These are phyloP conservation scores for Hymenoscyphus infarciens DNA, from an alignment of 2,329 filamentous ascomycete genomes.

Conservation along the genomic window DNA sequence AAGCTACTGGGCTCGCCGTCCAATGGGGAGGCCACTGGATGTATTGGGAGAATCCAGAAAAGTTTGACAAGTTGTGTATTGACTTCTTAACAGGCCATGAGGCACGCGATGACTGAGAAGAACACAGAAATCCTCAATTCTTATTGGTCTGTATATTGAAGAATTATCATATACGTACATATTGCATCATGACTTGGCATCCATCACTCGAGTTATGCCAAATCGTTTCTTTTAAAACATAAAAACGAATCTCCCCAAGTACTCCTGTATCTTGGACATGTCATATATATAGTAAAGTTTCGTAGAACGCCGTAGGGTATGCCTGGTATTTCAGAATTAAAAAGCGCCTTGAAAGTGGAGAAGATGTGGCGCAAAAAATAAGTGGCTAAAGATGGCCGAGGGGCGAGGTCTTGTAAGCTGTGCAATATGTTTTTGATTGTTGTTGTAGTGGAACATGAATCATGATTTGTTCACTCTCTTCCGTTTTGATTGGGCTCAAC, in stretches of 20 bases:
- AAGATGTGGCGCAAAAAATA: not conserved
- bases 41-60: constrained; percentile 34
- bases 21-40: constrained; percentile 36
- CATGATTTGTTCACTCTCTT: not conserved
- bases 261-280: not conserved
- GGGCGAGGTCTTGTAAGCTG: no score
- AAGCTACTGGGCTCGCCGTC: constrained; percentile 28
- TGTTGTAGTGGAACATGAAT: not conserved
- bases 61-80: constrained; percentile 28
- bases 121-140: not conserved
- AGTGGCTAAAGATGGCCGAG: not conserved
- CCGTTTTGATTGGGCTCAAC: not conserved
- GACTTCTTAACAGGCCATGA: constrained; percentile 21
- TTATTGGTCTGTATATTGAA: not conserved
- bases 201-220: not conserved
- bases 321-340: not conserved
- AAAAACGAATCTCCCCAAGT: not conserved
- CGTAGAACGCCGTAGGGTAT: not conserved
- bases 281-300: not conserved
- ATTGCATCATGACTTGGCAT: not conserved
- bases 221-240: not conserved
- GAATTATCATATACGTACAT: not conserved
- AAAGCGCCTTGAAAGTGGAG: not conserved
- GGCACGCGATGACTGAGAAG: not conserved
- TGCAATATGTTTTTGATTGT: no score